Percentiles rank a stretch among this genome's conserved stretches.
Evolutionary conservation across 345 rosid species (phyloP).

Genomic region (Populus alba): DNA sequence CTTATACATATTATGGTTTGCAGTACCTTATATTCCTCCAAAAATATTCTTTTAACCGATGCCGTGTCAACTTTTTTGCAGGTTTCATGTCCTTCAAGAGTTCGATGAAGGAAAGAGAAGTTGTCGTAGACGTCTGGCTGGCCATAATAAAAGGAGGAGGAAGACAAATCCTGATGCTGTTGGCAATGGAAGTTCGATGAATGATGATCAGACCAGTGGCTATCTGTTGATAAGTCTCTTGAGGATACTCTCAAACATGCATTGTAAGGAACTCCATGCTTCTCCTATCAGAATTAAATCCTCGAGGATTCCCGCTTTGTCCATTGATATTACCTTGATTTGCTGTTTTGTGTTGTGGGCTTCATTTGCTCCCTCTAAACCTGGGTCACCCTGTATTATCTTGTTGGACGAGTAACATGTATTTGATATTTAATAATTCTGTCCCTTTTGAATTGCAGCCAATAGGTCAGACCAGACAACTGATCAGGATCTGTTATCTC

Average conservation of each 20-base stretch:
- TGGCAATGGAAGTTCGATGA: constrained; percentile 48
- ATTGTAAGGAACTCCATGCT: constrained; percentile 50
- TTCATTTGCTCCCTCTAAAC: background rate
- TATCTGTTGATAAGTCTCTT: constrained; percentile 76
- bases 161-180: constrained; percentile 80
- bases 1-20: background rate
- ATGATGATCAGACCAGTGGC: constrained; percentile 77
- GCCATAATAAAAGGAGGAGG: constrained; percentile 95
- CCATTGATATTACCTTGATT: background rate
- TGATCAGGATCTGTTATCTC: constrained; percentile 78
- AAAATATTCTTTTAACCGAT: background rate
- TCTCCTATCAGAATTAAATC: background rate
- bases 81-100: constrained; percentile 97
- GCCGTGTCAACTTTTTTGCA: constrained; percentile 27
- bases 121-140: constrained; percentile 98
- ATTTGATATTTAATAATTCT: constrained; percentile 5
- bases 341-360: background rate
- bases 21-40: background rate
- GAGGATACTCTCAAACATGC: constrained; percentile 87
- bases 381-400: background rate
- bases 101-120: constrained; percentile 99
- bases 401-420: background rate
- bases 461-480: constrained; percentile 54
- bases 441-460: constrained; percentile 52
- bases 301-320: background rate